Conservation (phyloP, 2,329 filamentous ascomycete species). For the Metarhizium humberi region DNA sequence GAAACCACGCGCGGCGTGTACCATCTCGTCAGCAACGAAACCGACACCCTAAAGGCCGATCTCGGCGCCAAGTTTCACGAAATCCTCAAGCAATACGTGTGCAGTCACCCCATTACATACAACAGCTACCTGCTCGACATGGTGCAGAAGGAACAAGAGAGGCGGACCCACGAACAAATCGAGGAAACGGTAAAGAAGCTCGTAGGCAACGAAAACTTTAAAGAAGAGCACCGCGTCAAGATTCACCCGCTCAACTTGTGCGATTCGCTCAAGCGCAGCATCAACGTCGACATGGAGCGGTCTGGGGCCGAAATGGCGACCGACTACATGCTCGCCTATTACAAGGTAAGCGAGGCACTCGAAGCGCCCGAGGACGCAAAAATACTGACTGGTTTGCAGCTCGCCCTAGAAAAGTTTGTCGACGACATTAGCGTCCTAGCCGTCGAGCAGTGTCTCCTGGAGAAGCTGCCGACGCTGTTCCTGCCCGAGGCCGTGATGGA, state of each 20-base stretch:
- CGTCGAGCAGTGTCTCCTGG: conserved; percentile 13
- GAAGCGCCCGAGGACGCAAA: neutral
- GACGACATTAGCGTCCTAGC: conserved; percentile 16
- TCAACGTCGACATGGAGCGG: conserved; percentile 1
- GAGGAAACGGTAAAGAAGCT: neutral
- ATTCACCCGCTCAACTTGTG: neutral
- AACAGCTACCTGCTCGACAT: conserved; percentile 35
- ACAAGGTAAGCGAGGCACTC: conserved; percentile 19
- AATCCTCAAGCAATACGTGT: neutral
- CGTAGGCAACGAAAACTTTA: neutral
- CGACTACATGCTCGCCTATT: conserved; percentile 30
- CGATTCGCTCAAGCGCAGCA: neutral
- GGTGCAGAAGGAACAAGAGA: conserved; percentile 19
- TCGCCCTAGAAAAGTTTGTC: conserved; percentile 12
- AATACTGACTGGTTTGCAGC: conserved; percentile 5
- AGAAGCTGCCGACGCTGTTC: conserved; percentile 11
- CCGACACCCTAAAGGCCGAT: conserved; percentile 10
- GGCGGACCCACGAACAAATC: conserved; percentile 5
- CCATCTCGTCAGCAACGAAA: conserved; percentile 10
- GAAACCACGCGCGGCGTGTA: conserved; percentile 9
- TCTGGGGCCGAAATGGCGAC: conserved; percentile 11
- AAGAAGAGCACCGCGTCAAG: neutral
- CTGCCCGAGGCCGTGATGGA: conserved; percentile 9
- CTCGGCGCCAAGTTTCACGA: conserved; percentile 17
- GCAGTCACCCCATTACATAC: conserved; percentile 41